Conservation (phyloP, 495 filamentous ascomycete species). For the Polyplosphaeria fusca region DNA sequence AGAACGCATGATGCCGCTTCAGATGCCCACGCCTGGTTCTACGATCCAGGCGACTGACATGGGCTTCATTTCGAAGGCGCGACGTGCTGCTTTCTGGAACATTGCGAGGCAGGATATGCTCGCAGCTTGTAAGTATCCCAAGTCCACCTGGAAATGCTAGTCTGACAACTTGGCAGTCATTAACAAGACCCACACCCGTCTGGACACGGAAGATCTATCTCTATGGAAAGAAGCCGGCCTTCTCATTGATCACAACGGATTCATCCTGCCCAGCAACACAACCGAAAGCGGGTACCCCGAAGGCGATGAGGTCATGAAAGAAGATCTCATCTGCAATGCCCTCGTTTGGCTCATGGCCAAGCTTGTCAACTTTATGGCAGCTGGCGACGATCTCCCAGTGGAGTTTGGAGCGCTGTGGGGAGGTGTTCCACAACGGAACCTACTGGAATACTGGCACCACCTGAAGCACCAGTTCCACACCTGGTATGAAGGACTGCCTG, state of each 20-base stretch:
- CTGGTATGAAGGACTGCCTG: conserved; percentile 58
- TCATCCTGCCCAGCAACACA: conserved; percentile 53
- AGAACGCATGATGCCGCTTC: conserved; percentile 60
- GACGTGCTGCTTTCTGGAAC: conserved; percentile 63
- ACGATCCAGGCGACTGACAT: conserved; percentile 22
- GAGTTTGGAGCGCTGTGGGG: conserved; percentile 40
- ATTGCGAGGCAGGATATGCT: conserved; percentile 65
- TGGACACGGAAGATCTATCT: conserved; percentile 58
- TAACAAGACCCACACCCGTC: conserved; percentile 57
- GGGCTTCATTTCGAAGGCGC: conserved; percentile 51
- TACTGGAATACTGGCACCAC: conserved; percentile 55
- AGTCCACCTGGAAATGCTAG: background rate
- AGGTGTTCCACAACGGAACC: conserved; percentile 51
- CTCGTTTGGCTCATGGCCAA: conserved; percentile 63
- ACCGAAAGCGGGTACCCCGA: conserved; percentile 48
- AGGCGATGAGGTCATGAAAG: conserved; percentile 43
- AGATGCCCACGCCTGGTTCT: conserved; percentile 43
- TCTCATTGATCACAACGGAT: conserved; percentile 54
- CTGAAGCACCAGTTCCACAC: conserved; percentile 50
- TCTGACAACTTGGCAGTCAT: conserved; percentile 48
- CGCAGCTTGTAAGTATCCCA: conserved; percentile 53
- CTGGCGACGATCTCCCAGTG: conserved; percentile 49
- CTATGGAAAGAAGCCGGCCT: conserved; percentile 63
- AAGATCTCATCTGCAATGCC: conserved; percentile 61
- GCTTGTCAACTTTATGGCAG: conserved; percentile 59